A percentile compares a stretch with the other conserved stretches of the same genome.
Evolutionary conservation across 2,329 filamentous ascomycete species (phyloP).

Genomic region (Diaporthe vexans): DNA sequence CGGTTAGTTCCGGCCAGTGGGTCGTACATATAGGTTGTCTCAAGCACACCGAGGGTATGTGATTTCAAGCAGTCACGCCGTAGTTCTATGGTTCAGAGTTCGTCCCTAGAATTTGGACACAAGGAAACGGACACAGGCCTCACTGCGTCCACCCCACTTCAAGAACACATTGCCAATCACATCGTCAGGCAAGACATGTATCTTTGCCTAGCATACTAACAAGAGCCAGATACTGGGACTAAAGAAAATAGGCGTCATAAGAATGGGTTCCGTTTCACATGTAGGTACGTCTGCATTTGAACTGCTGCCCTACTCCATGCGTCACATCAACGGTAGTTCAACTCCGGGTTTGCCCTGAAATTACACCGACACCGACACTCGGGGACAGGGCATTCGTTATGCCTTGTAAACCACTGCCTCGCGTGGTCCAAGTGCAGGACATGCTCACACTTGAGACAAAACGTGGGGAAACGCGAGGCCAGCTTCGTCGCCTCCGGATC

Average conservation of each 20-base stretch:
- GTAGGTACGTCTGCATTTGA: neutral
- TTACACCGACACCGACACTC: conserved; percentile 78
- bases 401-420: conserved; percentile 74
- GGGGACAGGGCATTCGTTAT: conserved; percentile 76
- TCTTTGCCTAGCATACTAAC: too few relatives aligned
- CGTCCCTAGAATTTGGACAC: too few relatives aligned
- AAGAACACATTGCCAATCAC: neutral
- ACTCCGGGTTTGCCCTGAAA: conserved; percentile 71
- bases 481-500: conserved; percentile 59
- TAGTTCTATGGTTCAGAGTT: neutral
- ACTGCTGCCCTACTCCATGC: neutral
- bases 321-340: conserved; percentile 61
- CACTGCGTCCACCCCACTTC: neutral
- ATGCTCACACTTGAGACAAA: conserved; percentile 78
- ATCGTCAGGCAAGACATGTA: neutral
- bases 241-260: too few relatives aligned
- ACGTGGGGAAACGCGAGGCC: conserved; percentile 75
- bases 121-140: neutral
- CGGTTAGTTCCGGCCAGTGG: neutral
- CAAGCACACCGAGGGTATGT: neutral
- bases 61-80: neutral
- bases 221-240: too few relatives aligned
- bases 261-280: neutral
- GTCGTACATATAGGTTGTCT: too few relatives aligned
- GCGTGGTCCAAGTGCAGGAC: conserved; percentile 78